phyloP scores from a whole-genome alignment of 106 monocot species.

The Dioscorea dumetorum region DNA sequence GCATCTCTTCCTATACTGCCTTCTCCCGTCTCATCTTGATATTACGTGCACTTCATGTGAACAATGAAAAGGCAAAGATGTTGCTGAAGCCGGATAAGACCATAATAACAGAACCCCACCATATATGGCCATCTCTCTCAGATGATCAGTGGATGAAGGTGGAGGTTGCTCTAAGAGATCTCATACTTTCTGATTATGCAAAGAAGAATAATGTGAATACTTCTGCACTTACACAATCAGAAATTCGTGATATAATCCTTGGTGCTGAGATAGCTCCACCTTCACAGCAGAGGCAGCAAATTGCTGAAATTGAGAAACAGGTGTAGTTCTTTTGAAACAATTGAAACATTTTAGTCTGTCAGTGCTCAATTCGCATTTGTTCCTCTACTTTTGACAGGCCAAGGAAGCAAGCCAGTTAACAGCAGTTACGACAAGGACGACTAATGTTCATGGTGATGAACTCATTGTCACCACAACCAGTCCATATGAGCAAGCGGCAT shows the following conservation, averaged over 20 bases:
- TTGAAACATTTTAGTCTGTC: too few species aligned
- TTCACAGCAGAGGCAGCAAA: conserved; percentile 97
- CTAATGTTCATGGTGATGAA: conserved; percentile 98
- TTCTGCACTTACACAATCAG: conserved; percentile 96
- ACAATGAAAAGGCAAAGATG: conserved; percentile 99
- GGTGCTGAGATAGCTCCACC: conserved; percentile 99
- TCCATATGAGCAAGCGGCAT: conserved; percentile 87
- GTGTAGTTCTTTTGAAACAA: conserved; percentile 13
- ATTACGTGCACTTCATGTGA: conserved; percentile 91
- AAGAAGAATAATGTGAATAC: conserved; percentile 99
- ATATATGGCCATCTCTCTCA: conserved; percentile 90
- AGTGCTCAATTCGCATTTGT: neutral
- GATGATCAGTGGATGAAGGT: conserved; percentile 99
- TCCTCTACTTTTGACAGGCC: conserved; percentile 40
- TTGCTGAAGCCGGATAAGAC: conserved; percentile 95
- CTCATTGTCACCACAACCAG: conserved; percentile 98
- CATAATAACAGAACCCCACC: conserved; percentile 89
- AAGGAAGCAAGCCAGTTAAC: conserved; percentile 97
- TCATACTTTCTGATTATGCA: conserved; percentile 96
- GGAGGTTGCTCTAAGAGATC: conserved; percentile 96
- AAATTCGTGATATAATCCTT: conserved; percentile 98
- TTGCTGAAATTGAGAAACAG: conserved; percentile 99
- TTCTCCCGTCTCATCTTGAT: conserved; percentile 97
- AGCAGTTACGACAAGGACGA: conserved; percentile 91
- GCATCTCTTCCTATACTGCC: conserved; percentile 96